Evolutionary conservation across 306 rosid species (phyloP).

Genomic region (Acmispon strigosus): DNA sequence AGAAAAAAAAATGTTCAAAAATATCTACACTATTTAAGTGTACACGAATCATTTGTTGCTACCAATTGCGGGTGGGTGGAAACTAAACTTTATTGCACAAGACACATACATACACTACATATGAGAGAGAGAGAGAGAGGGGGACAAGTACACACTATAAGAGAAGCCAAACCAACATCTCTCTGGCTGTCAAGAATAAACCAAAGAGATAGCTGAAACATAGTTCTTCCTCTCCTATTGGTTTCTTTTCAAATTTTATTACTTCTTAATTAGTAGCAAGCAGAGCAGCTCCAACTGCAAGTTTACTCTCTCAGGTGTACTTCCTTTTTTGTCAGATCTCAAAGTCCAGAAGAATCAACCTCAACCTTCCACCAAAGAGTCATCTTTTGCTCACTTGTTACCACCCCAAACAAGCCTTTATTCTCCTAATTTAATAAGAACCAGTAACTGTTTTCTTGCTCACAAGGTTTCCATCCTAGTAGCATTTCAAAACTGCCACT

Average conservation of each 20-base stretch:
- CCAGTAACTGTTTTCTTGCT: conserved; percentile 9
- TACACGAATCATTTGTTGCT: too few relatives aligned
- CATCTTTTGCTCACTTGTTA: not conserved
- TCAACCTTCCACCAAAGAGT: not conserved
- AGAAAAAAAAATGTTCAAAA: too few relatives aligned
- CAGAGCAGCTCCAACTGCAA: conserved; percentile 2
- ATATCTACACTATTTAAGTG: too few relatives aligned
- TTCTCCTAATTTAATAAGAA: not conserved
- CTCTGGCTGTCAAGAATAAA: conserved; percentile 1
- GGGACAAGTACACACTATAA: not conserved
- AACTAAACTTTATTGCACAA: not conserved
- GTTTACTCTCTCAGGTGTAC: conserved; percentile 18
- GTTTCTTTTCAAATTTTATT: not conserved
- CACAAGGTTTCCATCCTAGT: not conserved
- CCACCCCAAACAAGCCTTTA: not conserved
- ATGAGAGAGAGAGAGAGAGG: not conserved
- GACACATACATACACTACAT: not conserved
- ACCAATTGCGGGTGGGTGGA: too few relatives aligned
- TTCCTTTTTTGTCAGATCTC: conserved; percentile 39
- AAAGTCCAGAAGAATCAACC: conserved; percentile 15
- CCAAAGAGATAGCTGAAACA: not conserved
- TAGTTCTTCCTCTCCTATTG: not conserved
- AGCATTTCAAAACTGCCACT: conserved; percentile 11
- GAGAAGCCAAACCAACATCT: conserved; percentile 18
- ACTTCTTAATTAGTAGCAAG: not conserved